These are phyloP conservation scores for Diplogelasinospora grovesii DNA, from an alignment of 495 filamentous ascomycete species.

Conservation along the genomic window DNA sequence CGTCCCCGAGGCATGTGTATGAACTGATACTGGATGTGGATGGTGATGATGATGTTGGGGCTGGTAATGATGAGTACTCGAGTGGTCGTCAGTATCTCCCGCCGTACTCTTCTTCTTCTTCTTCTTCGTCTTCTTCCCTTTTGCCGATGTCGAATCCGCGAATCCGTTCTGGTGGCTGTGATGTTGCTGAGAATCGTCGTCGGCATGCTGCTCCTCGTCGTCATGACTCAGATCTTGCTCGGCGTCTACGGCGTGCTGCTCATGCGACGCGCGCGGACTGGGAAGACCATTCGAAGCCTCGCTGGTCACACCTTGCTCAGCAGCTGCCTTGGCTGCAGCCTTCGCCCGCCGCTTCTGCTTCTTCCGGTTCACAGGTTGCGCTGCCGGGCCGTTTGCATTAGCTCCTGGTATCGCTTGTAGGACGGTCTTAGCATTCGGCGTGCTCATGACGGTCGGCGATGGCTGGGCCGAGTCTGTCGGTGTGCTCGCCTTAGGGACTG, in stretches of 20 bases:
- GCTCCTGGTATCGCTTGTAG: slow-evolving; percentile 16
- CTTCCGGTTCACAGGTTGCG: slow-evolving; percentile 69
- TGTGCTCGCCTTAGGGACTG: slow-evolving; percentile 51
- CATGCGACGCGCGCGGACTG: slow-evolving; percentile 27
- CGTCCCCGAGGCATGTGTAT: slow-evolving; percentile 9
- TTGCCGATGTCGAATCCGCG: slow-evolving; percentile 10
- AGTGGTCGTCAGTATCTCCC: slow-evolving; percentile 7
- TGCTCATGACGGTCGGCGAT: slow-evolving; percentile 36
- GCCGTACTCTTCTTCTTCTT: slow-evolving; percentile 32
- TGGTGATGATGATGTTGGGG: slow-evolving; percentile 13
- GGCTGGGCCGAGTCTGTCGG: slow-evolving; percentile 45
- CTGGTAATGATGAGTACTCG: slow-evolving; percentile 12
- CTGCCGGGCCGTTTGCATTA: slow-evolving; percentile 24
- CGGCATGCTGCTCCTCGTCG: slow-evolving; percentile 16
- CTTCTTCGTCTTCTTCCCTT: slow-evolving; percentile 57
- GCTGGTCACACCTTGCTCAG: slow-evolving; percentile 22
- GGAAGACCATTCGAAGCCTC: slow-evolving; percentile 34
- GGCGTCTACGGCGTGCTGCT: slow-evolving; percentile 22
- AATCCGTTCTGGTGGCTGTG: slow-evolving; percentile 10
- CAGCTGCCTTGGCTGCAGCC: slow-evolving; percentile 63
- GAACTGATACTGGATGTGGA: slow-evolving; percentile 12
- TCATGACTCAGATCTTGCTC: slow-evolving; percentile 24
- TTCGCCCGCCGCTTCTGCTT: slow-evolving; percentile 84
- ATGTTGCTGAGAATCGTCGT: not conserved
- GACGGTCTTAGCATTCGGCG: slow-evolving; percentile 21